phyloP scores from a whole-genome alignment of 805 yeast genomes.

The Vanderwaltozyma yarrowii region DNA sequence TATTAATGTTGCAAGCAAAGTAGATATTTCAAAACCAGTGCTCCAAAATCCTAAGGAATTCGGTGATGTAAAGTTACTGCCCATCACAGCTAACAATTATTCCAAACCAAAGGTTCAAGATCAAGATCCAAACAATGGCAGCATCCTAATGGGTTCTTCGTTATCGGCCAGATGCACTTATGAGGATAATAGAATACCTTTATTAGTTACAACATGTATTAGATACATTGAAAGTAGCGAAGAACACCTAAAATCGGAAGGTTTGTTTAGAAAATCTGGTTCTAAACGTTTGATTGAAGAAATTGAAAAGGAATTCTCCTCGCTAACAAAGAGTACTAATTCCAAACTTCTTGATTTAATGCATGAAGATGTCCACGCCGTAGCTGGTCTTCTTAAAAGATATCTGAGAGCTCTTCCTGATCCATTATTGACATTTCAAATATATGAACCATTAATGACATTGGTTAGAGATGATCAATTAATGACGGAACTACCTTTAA shows the following conservation, averaged over 20 bases:
- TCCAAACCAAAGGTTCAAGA: neutral
- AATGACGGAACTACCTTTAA: slow-evolving; percentile 13
- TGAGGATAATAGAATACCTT: slow-evolving; percentile 59
- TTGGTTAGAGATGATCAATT: slow-evolving; percentile 32
- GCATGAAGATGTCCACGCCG: slow-evolving; percentile 69
- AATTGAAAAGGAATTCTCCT: slow-evolving; percentile 16
- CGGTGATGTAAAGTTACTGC: slow-evolving; percentile 28
- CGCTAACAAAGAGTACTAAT: neutral
- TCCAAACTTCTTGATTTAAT: slow-evolving; percentile 23
- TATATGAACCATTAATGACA: slow-evolving; percentile 58
- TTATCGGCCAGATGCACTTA: slow-evolving; percentile 51
- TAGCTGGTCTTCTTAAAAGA: slow-evolving; percentile 78
- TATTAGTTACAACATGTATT: slow-evolving; percentile 60
- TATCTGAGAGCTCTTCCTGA: slow-evolving; percentile 78
- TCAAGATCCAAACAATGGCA: slow-evolving; percentile 6
- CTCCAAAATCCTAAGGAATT: slow-evolving; percentile 30
- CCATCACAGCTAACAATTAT: slow-evolving; percentile 10
- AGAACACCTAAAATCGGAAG: slow-evolving; percentile 50
- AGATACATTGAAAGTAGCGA: slow-evolving; percentile 73
- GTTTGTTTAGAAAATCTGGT: slow-evolving; percentile 86
- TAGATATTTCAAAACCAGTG: slow-evolving; percentile 30
- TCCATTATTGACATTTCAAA: slow-evolving; percentile 66
- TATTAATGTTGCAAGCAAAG: neutral
- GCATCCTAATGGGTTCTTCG: slow-evolving; percentile 30
- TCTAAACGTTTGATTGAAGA: slow-evolving; percentile 44